Conservation (phyloP, 2,329 filamentous ascomycete species). For the Pseudogymnoascus sp. region DNA sequence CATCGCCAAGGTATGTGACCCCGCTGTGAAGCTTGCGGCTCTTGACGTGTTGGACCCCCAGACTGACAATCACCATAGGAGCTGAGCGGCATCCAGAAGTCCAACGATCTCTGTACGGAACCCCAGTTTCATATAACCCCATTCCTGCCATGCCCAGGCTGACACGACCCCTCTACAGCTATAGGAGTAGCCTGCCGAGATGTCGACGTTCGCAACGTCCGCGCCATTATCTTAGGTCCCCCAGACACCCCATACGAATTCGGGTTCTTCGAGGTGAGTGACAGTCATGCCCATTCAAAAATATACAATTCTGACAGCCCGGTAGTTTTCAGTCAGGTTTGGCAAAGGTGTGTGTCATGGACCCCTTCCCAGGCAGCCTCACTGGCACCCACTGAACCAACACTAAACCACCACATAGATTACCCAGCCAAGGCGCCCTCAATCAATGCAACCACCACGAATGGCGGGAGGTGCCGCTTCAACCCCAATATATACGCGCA, state of each 20-base stretch:
- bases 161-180: slow-evolving; percentile 40
- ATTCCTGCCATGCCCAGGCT: background rate
- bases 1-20: slow-evolving; percentile 62
- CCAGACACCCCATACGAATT: slow-evolving; percentile 95
- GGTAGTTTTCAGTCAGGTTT: slow-evolving; percentile 68
- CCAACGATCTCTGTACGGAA: slow-evolving; percentile 68
- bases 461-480: slow-evolving; percentile 79
- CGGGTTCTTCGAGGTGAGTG: slow-evolving; percentile 81
- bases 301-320: slow-evolving; percentile 20
- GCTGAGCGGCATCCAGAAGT: slow-evolving; percentile 75
- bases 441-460: slow-evolving; percentile 71
- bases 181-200: slow-evolving; percentile 83
- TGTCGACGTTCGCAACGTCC: slow-evolving; percentile 78
- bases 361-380: background rate
- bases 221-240: slow-evolving; percentile 81
- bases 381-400: background rate
- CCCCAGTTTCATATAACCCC: background rate
- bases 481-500: slow-evolving; percentile 93
- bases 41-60: slow-evolving; percentile 14
- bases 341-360: slow-evolving; percentile 50
- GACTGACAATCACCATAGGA: slow-evolving; percentile 49
- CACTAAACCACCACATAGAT: slow-evolving; percentile 40
- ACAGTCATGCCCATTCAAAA: background rate
- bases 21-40: slow-evolving; percentile 5
- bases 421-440: slow-evolving; percentile 64